phyloP scores from a whole-genome alignment of 2,329 filamentous ascomycete species.

The Calonectria leucothoes region DNA sequence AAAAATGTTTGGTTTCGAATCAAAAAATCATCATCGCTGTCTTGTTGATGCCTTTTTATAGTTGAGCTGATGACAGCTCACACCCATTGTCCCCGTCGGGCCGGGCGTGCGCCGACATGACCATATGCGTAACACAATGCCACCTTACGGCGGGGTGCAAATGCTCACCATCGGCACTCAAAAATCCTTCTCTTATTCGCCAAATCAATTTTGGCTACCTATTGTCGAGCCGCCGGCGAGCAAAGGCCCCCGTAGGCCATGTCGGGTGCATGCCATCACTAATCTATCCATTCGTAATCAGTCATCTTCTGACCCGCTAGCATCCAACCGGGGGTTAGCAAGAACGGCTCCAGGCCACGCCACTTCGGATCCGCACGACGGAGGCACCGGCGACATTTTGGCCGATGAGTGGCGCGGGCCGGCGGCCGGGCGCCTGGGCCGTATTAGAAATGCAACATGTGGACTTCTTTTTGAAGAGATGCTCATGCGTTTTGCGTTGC shows the following conservation, averaged over 20 bases:
- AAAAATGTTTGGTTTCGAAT: too few species aligned
- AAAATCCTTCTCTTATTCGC: background rate
- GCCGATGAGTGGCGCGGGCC: background rate
- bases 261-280: background rate
- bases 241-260: background rate
- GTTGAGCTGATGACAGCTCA: background rate
- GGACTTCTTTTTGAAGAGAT: background rate
- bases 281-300: background rate
- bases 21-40: background rate
- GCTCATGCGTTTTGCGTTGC: background rate
- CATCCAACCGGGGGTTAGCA: background rate
- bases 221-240: slow-evolving; percentile 2
- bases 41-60: background rate
- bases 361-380: background rate
- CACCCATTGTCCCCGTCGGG: background rate
- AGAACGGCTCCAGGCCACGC: background rate
- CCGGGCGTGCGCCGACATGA: slow-evolving; percentile 2
- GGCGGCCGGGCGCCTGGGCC: background rate
- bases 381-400: background rate
- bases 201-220: background rate
- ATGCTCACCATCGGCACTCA: background rate
- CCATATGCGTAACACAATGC: background rate
- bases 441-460: background rate
- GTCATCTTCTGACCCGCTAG: background rate
- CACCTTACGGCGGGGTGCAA: background rate